Evolutionary conservation across 2,329 filamentous ascomycete genomes (phyloP).

Genomic region (Colletotrichum lupini): DNA sequence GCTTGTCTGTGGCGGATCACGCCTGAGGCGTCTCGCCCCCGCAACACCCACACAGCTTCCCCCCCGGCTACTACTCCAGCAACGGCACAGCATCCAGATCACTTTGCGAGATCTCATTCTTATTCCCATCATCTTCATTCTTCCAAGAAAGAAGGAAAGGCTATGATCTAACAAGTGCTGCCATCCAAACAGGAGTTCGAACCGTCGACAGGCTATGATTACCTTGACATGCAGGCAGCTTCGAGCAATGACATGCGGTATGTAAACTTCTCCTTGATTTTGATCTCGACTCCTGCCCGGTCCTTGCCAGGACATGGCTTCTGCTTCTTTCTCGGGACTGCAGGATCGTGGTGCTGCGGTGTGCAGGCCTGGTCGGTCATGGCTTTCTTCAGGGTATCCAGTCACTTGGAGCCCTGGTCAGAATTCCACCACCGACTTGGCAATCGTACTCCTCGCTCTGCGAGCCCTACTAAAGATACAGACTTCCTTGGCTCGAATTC

Average conservation of each 20-base stretch:
- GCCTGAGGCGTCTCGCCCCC: conserved; percentile 14
- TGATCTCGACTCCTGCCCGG: background rate
- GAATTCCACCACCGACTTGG: conserved; percentile 1
- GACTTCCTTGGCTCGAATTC: background rate
- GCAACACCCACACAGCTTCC: conserved; percentile 9
- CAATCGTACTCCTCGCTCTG: background rate
- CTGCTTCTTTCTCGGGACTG: conserved; percentile 4
- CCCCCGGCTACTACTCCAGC: background rate
- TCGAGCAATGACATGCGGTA: conserved; percentile 66
- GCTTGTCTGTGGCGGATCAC: conserved; percentile 19
- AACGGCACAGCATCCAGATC: conserved; percentile 30
- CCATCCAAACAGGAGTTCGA: conserved; percentile 63
- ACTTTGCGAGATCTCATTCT: conserved; percentile 18
- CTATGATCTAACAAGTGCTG: conserved; percentile 40
- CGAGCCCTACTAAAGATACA: conserved; percentile 7
- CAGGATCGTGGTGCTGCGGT: conserved; percentile 1
- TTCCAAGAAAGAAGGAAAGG: background rate
- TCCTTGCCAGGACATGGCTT: background rate
- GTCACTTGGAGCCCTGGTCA: conserved; percentile 5
- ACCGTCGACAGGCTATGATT: conserved; percentile 65
- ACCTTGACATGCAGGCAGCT: conserved; percentile 60
- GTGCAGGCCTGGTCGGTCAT: conserved; percentile 28
- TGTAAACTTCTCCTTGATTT: conserved; percentile 45
- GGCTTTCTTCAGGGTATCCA: conserved; percentile 20
- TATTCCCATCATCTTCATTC: conserved; percentile 7